Percentiles rank a stretch among this genome's conserved stretches.
These are phyloP conservation scores for Populus nigra DNA, from an alignment of 345 rosid species.

Conservation along the genomic window DNA sequence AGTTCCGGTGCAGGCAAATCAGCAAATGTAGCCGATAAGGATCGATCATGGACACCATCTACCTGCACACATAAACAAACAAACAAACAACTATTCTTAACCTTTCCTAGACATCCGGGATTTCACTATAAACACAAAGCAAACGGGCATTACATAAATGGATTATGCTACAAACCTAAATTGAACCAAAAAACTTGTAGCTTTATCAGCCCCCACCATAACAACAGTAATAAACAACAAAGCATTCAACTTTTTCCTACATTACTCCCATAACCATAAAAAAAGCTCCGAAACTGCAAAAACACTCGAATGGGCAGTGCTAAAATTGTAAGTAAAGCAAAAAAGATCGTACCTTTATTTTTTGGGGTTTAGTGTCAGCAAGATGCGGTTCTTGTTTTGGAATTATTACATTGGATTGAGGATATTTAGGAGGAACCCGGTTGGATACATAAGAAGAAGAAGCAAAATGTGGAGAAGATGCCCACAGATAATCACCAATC, in stretches of 20 bases:
- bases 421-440: constrained; percentile 18
- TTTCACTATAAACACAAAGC: too few species aligned
- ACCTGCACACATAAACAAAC: not conserved
- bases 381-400: constrained; percentile 3
- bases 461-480: constrained; percentile 57
- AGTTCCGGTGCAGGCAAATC: constrained; percentile 79
- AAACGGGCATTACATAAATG: too few species aligned
- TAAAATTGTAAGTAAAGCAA: not conserved
- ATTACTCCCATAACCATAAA: not conserved
- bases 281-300: not conserved
- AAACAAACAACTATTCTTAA: not conserved
- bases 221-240: not conserved
- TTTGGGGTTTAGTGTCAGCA: not conserved
- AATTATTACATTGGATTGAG: constrained; percentile 2
- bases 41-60: constrained; percentile 38
- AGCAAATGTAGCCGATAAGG: constrained; percentile 83
- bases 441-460: constrained; percentile 32
- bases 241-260: not conserved
- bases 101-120: not conserved
- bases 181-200: not conserved
- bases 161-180: not conserved
- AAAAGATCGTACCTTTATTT: not conserved
- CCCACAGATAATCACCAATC: constrained; percentile 78
- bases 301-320: not conserved
- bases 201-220: not conserved